phyloP scores from a whole-genome alignment of 768 basidiomycete species.

The Termitomyces sp. region DNA sequence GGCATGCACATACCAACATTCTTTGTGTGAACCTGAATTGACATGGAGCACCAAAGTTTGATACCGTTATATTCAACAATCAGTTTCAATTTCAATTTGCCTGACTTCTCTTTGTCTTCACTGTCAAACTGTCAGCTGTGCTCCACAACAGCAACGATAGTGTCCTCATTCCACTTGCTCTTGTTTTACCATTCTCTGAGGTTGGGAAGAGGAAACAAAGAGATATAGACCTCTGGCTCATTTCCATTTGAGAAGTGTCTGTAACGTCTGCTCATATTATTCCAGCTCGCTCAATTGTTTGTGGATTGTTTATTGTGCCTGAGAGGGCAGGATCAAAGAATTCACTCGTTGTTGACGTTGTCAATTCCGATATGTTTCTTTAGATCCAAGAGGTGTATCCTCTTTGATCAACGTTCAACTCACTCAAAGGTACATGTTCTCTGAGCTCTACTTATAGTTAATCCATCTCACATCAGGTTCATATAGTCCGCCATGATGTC shows the following conservation, averaged over 20 bases:
- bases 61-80: background rate
- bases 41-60: background rate
- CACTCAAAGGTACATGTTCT: too few species aligned
- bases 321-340: background rate
- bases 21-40: background rate
- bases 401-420: background rate
- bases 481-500: too few species aligned
- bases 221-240: too few species aligned
- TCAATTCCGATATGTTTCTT: slow-evolving; percentile 10
- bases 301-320: slow-evolving; percentile 1
- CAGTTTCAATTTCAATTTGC: background rate
- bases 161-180: background rate
- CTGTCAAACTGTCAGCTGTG: background rate
- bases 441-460: too few species aligned
- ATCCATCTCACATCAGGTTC: too few species aligned
- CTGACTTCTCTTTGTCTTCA: slow-evolving; percentile 1
- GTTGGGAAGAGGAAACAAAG: background rate
- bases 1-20: background rate
- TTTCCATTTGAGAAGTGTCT: background rate
- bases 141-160: background rate
- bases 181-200: background rate
- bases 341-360: background rate
- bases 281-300: background rate
- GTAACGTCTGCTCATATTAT: background rate
- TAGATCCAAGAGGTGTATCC: background rate